Conservation (phyloP, 208 protist genomes). For the Trypanosoma theileri region DNA sequence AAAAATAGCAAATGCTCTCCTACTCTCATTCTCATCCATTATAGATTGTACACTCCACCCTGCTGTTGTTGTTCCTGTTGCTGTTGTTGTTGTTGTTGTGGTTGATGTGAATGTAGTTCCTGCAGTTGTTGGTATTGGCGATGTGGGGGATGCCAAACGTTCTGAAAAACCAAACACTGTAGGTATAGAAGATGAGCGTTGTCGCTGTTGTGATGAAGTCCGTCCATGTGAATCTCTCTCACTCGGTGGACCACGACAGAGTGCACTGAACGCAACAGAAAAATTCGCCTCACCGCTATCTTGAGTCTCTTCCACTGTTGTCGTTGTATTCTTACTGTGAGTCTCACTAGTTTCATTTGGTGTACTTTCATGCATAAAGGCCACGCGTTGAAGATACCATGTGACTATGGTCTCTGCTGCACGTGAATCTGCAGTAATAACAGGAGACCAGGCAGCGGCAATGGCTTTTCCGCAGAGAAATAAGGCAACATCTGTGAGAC, state of each 20-base stretch:
- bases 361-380: constrained; percentile 32
- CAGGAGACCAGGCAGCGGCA: constrained; percentile 19
- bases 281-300: constrained; percentile 23
- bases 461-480: constrained; percentile 54
- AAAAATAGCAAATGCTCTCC: background rate
- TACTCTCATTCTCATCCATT: background rate
- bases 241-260: constrained; percentile 4
- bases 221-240: background rate
- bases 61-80: background rate
- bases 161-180: constrained; percentile 21
- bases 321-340: background rate
- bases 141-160: background rate
- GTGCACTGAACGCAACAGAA: constrained; percentile 25
- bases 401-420: constrained; percentile 28
- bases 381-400: constrained; percentile 56
- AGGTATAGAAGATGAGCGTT: constrained; percentile 1
- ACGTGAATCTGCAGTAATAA: constrained; percentile 18
- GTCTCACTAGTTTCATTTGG: background rate
- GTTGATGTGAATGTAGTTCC: background rate
- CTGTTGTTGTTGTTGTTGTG: background rate
- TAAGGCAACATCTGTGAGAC: constrained; percentile 54
- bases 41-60: background rate
- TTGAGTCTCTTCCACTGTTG: background rate
- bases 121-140: background rate
- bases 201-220: background rate